Evolutionary conservation across 164 flowering plant species (phyloP).

Genomic region (Macadamia integrifolia): DNA sequence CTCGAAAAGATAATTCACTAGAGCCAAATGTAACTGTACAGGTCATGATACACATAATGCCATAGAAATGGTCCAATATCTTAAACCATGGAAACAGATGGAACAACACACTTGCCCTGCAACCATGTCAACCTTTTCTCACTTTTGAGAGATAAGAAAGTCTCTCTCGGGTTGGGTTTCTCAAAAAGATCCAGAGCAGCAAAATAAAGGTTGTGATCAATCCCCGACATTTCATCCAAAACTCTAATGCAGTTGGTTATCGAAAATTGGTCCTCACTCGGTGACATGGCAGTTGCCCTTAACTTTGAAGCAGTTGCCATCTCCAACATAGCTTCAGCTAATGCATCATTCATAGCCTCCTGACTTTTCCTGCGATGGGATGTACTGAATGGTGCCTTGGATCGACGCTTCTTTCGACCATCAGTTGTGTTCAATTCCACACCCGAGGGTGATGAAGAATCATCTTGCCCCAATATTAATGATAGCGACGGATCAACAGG

Average conservation of each 20-base stretch:
- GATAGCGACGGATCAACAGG: conserved; percentile 22
- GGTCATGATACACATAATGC: no score
- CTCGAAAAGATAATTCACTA: no score
- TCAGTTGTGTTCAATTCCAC: conserved; percentile 16
- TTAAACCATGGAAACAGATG: conserved; percentile 4
- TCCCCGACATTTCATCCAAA: conserved; percentile 45
- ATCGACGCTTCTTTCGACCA: conserved; percentile 38
- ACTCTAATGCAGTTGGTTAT: conserved; percentile 49
- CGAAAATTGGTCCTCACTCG: conserved; percentile 23
- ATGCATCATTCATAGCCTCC: conserved; percentile 13
- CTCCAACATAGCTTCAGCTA: conserved; percentile 48
- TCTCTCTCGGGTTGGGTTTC: conserved; percentile 42
- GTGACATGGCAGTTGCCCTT: conserved; percentile 17
- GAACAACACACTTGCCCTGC: conserved; percentile 33
- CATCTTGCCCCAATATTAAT: conserved; percentile 16
- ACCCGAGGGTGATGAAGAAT: conserved; percentile 19
- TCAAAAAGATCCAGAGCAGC: conserved; percentile 64
- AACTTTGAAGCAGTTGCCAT: conserved; percentile 47
- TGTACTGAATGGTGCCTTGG: conserved; percentile 20
- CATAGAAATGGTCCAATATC: background rate
- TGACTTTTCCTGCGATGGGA: conserved; percentile 20
- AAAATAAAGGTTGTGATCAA: conserved; percentile 42
- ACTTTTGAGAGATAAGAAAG: conserved; percentile 42
- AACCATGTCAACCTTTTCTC: conserved; percentile 43
- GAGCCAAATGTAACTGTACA: no score